Percentiles rank a stretch among this genome's conserved stretches.
phyloP scores from a whole-genome alignment of 75 land plant genomes.

The Picea sitchensis region DNA sequence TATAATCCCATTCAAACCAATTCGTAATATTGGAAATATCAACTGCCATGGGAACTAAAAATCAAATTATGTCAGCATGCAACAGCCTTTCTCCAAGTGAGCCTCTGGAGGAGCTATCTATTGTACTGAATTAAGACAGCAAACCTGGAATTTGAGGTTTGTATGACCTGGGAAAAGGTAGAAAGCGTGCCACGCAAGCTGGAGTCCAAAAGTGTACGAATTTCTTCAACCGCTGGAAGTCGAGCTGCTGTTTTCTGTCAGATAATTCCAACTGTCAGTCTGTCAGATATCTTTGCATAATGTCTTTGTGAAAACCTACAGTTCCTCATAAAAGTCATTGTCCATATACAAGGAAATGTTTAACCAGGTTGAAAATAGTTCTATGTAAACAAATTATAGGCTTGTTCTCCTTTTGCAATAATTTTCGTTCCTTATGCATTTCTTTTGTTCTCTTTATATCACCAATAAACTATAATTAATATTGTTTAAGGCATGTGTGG shows the following conservation, averaged over 20 bases:
- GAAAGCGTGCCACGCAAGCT: slow-evolving; percentile 64
- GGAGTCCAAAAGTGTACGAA: slow-evolving; percentile 62
- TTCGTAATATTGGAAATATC: neutral
- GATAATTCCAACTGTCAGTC: neutral
- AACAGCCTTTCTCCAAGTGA: neutral
- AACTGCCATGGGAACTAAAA: no score
- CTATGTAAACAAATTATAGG: neutral
- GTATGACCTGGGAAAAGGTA: slow-evolving; percentile 68
- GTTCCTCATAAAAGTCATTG: neutral
- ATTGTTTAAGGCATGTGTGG: neutral
- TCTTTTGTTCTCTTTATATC: neutral
- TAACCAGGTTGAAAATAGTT: neutral
- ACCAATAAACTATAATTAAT: neutral
- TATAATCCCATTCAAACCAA: neutral
- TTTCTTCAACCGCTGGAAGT: slow-evolving; percentile 63
- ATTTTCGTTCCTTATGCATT: neutral
- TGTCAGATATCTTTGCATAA: neutral
- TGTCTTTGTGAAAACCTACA: neutral
- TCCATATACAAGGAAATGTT: neutral
- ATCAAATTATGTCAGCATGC: neutral
- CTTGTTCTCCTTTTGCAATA: neutral
- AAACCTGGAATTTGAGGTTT: neutral
- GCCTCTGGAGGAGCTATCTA: neutral
- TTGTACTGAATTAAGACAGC: neutral
- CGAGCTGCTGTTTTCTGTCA: slow-evolving; percentile 65